Percentiles rank a stretch among this genome's conserved stretches.
phyloP scores from a whole-genome alignment of 2,329 filamentous ascomycete genomes.

The Penicillium sp. region DNA sequence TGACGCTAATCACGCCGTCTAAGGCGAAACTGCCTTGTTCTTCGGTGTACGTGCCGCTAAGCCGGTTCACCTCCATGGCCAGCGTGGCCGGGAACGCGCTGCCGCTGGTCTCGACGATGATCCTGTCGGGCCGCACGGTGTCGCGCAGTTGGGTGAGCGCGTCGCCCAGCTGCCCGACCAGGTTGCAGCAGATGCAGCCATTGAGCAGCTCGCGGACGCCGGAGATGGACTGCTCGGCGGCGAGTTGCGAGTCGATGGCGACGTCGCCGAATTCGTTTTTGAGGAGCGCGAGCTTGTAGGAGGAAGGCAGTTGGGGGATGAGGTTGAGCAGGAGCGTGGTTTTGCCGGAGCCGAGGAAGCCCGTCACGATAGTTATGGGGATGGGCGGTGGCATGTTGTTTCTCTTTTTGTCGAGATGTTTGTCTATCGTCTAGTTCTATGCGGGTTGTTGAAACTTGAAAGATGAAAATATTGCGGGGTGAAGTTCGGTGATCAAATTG shows the following conservation, averaged over 20 bases:
- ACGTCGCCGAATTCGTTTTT: conserved; percentile 99
- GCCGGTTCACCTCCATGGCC: conserved; percentile 81
- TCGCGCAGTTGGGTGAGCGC: conserved; percentile 71
- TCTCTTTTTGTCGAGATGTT: not conserved
- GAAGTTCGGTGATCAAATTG: not conserved
- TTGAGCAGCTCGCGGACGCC: conserved; percentile 91
- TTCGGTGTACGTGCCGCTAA: conserved; percentile 55
- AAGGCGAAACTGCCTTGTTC: conserved; percentile 60
- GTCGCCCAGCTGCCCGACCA: conserved; percentile 82
- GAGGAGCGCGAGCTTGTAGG: conserved; percentile 87
- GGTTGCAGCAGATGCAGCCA: conserved; percentile 98
- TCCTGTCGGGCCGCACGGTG: conserved; percentile 66
- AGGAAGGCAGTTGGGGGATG: conserved; percentile 79
- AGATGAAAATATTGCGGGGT: not conserved
- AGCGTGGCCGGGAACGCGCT: conserved; percentile 84
- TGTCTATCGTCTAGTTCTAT: not conserved
- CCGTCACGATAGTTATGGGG: conserved; percentile 91
- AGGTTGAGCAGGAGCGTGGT: conserved; percentile 94
- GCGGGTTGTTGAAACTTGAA: not conserved
- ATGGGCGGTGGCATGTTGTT: conserved; percentile 51
- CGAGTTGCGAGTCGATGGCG: conserved; percentile 88
- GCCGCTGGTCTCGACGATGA: conserved; percentile 90
- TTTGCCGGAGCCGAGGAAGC: conserved; percentile 93
- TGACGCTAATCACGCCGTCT: conserved; percentile 83
- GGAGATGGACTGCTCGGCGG: conserved; percentile 74